phyloP scores from a whole-genome alignment of 2,329 filamentous ascomycete genomes.

The Cladophialophora immunda region DNA sequence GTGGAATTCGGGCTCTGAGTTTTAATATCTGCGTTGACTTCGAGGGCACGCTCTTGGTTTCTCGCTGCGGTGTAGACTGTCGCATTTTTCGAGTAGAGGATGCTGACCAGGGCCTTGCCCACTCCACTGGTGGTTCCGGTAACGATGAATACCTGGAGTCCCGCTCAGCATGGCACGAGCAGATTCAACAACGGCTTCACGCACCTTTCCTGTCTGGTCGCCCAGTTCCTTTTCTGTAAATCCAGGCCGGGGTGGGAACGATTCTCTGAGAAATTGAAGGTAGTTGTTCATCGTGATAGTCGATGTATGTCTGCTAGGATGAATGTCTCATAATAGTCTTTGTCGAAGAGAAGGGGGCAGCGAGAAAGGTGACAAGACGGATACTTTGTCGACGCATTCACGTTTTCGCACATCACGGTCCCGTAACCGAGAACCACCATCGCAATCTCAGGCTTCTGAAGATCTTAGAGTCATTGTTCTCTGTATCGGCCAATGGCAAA shows the following conservation, averaged over 20 bases:
- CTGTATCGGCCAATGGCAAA: neutral
- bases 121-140: slow-evolving; percentile 50
- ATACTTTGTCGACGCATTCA: neutral
- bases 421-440: neutral
- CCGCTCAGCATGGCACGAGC: neutral
- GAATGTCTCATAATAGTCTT: neutral
- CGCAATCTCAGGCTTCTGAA: neutral
- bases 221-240: neutral
- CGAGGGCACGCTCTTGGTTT: slow-evolving; percentile 48
- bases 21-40: slow-evolving; percentile 52
- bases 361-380: neutral
- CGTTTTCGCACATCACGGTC: neutral
- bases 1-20: slow-evolving; percentile 30
- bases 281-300: neutral
- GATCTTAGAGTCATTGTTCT: neutral
- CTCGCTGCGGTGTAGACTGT: slow-evolving; percentile 56
- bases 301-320: neutral
- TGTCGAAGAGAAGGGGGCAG: neutral
- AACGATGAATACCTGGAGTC: slow-evolving; percentile 46
- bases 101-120: slow-evolving; percentile 48
- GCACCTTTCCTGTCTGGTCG: neutral
- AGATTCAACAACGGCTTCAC: too few species aligned
- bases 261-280: neutral
- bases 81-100: slow-evolving; percentile 53
- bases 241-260: neutral